These are phyloP conservation scores for Alloascoidea hylecoeti DNA, from an alignment of 805 yeast genomes.

Conservation along the genomic window DNA sequence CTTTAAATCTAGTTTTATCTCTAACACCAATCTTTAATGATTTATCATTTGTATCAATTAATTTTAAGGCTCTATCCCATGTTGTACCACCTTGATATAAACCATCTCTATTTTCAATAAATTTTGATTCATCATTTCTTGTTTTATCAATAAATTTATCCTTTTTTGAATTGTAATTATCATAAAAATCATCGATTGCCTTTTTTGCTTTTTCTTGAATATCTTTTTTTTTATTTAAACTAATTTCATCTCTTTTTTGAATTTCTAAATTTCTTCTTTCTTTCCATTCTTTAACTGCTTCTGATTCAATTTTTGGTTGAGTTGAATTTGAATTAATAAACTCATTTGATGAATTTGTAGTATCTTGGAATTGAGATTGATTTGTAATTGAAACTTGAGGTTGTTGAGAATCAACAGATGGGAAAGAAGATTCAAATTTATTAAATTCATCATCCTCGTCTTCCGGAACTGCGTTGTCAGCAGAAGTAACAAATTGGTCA, in stretches of 20 bases:
- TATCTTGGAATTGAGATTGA: conserved; percentile 5
- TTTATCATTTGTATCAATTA: conserved; percentile 27
- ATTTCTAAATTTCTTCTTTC: conserved; percentile 70
- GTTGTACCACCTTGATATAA: conserved; percentile 27
- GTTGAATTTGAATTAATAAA: conserved; percentile 10
- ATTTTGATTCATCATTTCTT: conserved; percentile 53
- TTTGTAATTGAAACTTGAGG: conserved; percentile 3
- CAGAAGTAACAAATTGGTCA: conserved; percentile 17
- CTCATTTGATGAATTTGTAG: neutral
- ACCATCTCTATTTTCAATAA: conserved; percentile 60
- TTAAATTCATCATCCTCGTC: conserved; percentile 6
- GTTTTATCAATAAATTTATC: conserved; percentile 54
- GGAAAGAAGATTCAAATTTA: conserved; percentile 13
- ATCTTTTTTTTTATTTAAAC: conserved; percentile 46
- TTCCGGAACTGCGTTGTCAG: conserved; percentile 7
- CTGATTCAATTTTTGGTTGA: conserved; percentile 30
- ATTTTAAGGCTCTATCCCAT: conserved; percentile 46
- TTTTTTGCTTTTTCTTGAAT: conserved; percentile 65
- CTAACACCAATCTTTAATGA: conserved; percentile 33
- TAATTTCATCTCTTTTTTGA: conserved; percentile 61
- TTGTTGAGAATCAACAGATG: conserved; percentile 10
- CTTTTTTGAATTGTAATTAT: conserved; percentile 74
- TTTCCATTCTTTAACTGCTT: conserved; percentile 63
- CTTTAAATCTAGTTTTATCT: conserved; percentile 61
- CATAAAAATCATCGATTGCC: conserved; percentile 85